These are phyloP conservation scores for Populus tremula DNA, from an alignment of 345 rosid genomes.

Conservation along the genomic window DNA sequence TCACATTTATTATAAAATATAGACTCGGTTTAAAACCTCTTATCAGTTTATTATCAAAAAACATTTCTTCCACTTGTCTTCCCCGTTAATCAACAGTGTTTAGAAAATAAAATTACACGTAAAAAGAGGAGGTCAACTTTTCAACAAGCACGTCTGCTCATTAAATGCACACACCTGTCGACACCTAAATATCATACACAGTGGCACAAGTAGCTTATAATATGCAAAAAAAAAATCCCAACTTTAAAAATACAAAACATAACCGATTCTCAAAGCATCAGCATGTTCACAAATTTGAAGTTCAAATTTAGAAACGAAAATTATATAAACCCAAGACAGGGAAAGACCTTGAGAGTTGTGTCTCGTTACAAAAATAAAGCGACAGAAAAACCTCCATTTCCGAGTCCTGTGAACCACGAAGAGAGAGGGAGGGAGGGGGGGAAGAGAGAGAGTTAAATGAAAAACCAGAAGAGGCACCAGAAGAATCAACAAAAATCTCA, in stretches of 20 bases:
- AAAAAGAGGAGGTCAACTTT: background rate
- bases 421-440: background rate
- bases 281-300: slow-evolving; percentile 3
- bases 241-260: background rate
- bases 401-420: background rate
- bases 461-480: background rate
- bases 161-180: slow-evolving; percentile 19
- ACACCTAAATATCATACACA: slow-evolving; percentile 1
- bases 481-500: background rate
- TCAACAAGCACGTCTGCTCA: slow-evolving; percentile 5
- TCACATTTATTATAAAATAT: background rate
- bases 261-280: background rate
- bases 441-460: background rate
- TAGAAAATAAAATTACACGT: background rate
- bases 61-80: background rate
- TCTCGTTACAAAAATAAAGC: background rate
- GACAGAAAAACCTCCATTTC: background rate
- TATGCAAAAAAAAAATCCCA: background rate
- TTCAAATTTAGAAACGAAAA: background rate
- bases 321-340: background rate
- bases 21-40: background rate
- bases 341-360: background rate
- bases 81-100: background rate
- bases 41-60: background rate
- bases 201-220: background rate